Evolutionary conservation across 2,329 filamentous ascomycete species (phyloP).

Genomic region (Claviceps citrina): DNA sequence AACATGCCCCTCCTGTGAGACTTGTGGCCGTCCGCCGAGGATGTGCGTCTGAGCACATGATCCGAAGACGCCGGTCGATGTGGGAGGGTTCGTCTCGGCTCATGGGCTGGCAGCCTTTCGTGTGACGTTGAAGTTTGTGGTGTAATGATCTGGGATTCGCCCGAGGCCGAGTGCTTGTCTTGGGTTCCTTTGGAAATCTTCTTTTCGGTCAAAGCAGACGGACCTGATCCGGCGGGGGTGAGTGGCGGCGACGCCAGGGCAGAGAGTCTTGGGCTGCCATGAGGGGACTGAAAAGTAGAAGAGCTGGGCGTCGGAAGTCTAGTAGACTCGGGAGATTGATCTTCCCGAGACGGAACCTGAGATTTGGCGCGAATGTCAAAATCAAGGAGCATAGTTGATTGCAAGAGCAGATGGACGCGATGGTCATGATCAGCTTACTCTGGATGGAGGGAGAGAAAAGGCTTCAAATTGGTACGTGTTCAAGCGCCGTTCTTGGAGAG

Average conservation of each 20-base stretch:
- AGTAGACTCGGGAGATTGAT: conserved; percentile 44
- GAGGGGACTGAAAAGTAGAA: conserved; percentile 49
- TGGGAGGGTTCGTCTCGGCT: conserved; percentile 24
- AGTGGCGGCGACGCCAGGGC: conserved; percentile 77
- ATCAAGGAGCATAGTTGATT: neutral
- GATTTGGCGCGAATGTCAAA: neutral
- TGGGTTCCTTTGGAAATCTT: conserved; percentile 18
- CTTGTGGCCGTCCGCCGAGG: conserved; percentile 23
- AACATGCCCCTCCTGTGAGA: conserved; percentile 42
- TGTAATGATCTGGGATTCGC: conserved; percentile 39
- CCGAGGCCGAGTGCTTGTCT: conserved; percentile 23
- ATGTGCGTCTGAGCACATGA: conserved; percentile 25
- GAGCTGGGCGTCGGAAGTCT: conserved; percentile 50
- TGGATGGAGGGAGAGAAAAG: conserved; percentile 70
- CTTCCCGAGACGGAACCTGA: conserved; percentile 45
- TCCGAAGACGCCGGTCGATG: conserved; percentile 30
- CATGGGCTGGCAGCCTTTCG: conserved; percentile 30
- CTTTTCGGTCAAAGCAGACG: conserved; percentile 18
- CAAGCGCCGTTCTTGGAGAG: conserved; percentile 69
- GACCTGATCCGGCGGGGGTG: conserved; percentile 63
- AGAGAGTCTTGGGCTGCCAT: conserved; percentile 49
- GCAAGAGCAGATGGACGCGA: conserved; percentile 3
- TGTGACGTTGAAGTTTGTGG: conserved; percentile 50
- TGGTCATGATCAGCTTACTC: conserved; percentile 43
- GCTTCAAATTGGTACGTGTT: conserved; percentile 82